phyloP scores from a whole-genome alignment of 176 grass and related monocot genomes.

The Alopecurus myosuroides region DNA sequence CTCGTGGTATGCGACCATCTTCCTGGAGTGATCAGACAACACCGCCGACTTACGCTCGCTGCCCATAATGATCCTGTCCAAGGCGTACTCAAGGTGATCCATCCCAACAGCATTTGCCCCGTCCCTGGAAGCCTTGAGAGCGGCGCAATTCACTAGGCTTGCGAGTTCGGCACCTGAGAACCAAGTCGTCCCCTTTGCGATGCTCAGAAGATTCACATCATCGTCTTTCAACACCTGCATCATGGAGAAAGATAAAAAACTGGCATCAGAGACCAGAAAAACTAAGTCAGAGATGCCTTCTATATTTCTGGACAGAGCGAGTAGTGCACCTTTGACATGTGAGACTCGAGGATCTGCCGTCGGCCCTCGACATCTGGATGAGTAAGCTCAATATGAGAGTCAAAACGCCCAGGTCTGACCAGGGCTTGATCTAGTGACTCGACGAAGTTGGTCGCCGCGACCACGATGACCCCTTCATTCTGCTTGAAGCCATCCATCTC shows the following conservation, averaged over 20 bases:
- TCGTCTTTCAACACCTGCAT: neutral
- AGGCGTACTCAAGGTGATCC: neutral
- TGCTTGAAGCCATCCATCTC: no score
- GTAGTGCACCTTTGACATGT: conserved; percentile 64
- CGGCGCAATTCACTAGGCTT: neutral
- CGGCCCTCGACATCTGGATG: conserved; percentile 81
- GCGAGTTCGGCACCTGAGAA: neutral
- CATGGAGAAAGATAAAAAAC: neutral
- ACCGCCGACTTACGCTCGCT: neutral
- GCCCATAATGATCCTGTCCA: neutral
- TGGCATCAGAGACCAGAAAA: neutral
- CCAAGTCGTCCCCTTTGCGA: neutral
- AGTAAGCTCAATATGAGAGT: no score
- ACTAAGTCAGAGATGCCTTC: neutral
- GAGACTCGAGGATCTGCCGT: conserved; percentile 68
- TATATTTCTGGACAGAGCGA: neutral
- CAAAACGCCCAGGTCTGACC: no score
- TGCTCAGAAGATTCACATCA: neutral
- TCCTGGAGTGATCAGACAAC: neutral
- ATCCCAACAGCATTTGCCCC: neutral
- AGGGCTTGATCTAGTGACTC: no score
- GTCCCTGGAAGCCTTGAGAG: neutral
- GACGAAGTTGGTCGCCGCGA: no score
- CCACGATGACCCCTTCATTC: no score
- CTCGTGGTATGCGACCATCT: neutral